These are phyloP conservation scores for Verbascum thapsus DNA, from an alignment of 257 asterid species.

Conservation along the genomic window DNA sequence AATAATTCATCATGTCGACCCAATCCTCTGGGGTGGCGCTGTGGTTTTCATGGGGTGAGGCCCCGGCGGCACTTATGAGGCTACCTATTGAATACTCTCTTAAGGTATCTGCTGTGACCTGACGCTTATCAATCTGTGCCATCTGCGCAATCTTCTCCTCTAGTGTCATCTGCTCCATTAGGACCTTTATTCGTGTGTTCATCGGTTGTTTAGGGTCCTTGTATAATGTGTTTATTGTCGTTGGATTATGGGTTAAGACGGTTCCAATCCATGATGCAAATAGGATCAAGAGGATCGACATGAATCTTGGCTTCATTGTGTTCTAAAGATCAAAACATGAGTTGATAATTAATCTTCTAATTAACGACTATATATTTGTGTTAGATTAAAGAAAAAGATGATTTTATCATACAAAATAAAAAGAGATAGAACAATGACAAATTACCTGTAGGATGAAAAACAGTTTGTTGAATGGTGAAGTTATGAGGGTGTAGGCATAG, in stretches of 20 bases:
- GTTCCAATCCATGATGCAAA: constrained; percentile 17
- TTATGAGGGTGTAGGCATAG: too few species aligned
- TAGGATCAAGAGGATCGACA: constrained; percentile 8
- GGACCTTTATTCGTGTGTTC: constrained; percentile 11
- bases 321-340: too few species aligned
- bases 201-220: constrained; percentile 31
- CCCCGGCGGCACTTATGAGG: constrained; percentile 19
- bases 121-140: constrained; percentile 31
- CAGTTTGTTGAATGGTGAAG: too few species aligned
- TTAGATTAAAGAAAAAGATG: too few species aligned
- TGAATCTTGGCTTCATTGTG: too few species aligned
- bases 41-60: constrained; percentile 20
- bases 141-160: constrained; percentile 37
- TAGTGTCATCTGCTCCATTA: constrained; percentile 25
- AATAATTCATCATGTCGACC: constrained; percentile 24
- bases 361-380: too few species aligned
- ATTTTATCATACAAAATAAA: too few species aligned
- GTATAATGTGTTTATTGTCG: constrained; percentile 20
- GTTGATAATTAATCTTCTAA: too few species aligned
- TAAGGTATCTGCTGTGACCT: constrained; percentile 12
- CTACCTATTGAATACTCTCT: constrained; percentile 25
- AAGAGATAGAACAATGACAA: too few species aligned
- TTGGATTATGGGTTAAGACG: background rate
- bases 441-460: too few species aligned
- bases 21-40: constrained; percentile 25